Base-by-base conservation (phyloP, 2,329 filamentous ascomycete species). In the Diaporthe amygdali region DNA sequence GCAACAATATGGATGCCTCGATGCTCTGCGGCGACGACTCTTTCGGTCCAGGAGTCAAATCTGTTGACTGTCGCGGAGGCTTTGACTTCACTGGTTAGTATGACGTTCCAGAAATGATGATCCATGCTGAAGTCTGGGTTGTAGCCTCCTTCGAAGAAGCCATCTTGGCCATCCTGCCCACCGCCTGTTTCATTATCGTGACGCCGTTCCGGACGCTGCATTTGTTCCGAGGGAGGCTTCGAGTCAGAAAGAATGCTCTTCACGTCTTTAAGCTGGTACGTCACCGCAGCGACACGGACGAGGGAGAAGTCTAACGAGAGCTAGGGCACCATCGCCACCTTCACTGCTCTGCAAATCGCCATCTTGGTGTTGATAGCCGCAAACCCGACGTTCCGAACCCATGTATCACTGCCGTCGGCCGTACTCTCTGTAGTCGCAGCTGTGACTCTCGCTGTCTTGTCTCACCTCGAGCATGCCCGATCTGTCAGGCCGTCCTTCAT, bases 391-490 rank as follows among this genome's bases (percentile, higher is more conserved):
- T 61, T 64, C 14, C 70, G 69, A 52, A 71, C 69, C n/a, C 52
- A 55, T 15, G 27, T 66, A 14, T 71, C 71, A 17, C 30, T 74
- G 14, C 47, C 72, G 3, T 66, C 72, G 14, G 70, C 71, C 22
- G 70, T 66, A 32, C 64, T 76, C 22, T 54, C 68, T n/a, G 47
- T 77, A 20, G 66, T 71, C 22, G 70, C 72, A 12, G 72, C 72
- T 6, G 14, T 76, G 7, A 64, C 54, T 27, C 77, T 87, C 15
- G 74, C 76, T 54, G 66, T 82, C 15, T 77, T 86, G 39, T 87
- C 86, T 1, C 84, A 82, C 75, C 76, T 83, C 34, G 85, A 88
- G 74, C 86, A 88, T 74, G 75, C 78, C 22, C 81, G 81, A 39
- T 82, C 82, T 6, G 77, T 84, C 51, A 78, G 80, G 22, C 85